Evolutionary conservation across 106 monocot genomes (phyloP), one percentile per base, ranked within the genome.

Genomic region (Dioscorea alata): DNA sequence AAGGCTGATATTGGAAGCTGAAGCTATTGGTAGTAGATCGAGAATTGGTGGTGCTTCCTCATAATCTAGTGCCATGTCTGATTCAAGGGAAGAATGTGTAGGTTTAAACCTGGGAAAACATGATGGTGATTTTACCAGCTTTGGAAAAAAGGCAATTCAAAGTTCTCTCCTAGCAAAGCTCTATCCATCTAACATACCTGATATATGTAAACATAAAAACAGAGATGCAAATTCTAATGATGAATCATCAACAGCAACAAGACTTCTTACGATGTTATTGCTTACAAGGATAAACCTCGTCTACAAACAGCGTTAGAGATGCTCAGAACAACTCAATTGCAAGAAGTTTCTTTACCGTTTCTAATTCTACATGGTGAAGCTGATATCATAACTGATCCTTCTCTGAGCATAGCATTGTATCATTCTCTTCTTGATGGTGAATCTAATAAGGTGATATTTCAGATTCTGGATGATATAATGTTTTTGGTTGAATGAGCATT

Each of bases 341-440:
- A 86, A 65, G 88, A 97, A 56, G n/a, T n/a, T n/a, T n/a, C n/a
- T n/a, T n/a, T n/a, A n/a, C n/a, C n/a, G n/a, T n/a, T n/a, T n/a
- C n/a, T n/a, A n/a, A n/a, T n/a, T n/a, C n/a, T n/a, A n/a, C n/a
- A 95, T 69, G 94, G 94, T 22, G 86, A 91, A 58, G 76, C 73
- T 9, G 94, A 95, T 69, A 53, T 76, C 6, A 75, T 95, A 17
- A 91, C 91, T 12, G 94, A 91, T 77, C 88, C 91, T 60, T 85
- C 91, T 6, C 79, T 84, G 57, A 95, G 94, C 90, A 88, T 84
- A 31, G 84, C 82, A 48, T 67, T 95, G 71, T 82, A 65, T 35
- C 94, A 95, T 73, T 71, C 94, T 65, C 76, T 95, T 60, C 79
- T 95, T 4, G 94, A 91, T 83, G 94, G 94, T 13, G 94, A 95